Evolutionary conservation across 1,284 basidiomycete species (phyloP).

Genomic region (Xerocomus minutiporus): DNA sequence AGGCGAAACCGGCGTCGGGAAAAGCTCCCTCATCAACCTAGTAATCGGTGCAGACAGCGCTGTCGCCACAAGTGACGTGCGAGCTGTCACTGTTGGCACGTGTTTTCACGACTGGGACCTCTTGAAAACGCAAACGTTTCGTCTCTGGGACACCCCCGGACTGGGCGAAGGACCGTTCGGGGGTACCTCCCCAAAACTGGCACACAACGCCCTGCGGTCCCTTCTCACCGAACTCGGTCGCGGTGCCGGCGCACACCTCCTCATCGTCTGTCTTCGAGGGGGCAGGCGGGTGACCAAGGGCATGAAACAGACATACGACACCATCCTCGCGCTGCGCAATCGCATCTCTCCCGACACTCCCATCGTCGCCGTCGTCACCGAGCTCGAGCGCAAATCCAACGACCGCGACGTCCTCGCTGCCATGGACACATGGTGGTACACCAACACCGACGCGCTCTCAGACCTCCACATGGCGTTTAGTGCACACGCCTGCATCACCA

Average conservation of each 20-base stretch:
- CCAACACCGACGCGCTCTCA: constrained; percentile 11
- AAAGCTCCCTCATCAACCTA: constrained; percentile 26
- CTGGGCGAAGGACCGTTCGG: constrained; percentile 20
- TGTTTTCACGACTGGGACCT: constrained; percentile 24
- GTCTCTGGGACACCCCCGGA: constrained; percentile 31
- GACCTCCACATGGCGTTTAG: constrained; percentile 15
- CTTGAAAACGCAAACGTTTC: constrained; percentile 19
- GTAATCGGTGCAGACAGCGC: constrained; percentile 17
- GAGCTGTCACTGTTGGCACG: constrained; percentile 20
- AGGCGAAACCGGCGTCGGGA: constrained; percentile 25
- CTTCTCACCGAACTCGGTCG: constrained; percentile 26
- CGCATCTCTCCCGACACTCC: constrained; percentile 18
- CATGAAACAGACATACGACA: constrained; percentile 25
- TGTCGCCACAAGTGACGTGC: constrained; percentile 14
- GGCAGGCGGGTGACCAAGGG: constrained; percentile 17
- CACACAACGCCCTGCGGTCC: constrained; percentile 17
- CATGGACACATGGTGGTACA: constrained; percentile 26
- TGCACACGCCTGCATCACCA: constrained; percentile 22
- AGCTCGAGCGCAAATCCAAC: constrained; percentile 18
- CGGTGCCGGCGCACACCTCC: constrained; percentile 21
- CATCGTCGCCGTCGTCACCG: constrained; percentile 21
- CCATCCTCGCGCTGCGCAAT: constrained; percentile 13
- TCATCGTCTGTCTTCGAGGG: constrained; percentile 25
- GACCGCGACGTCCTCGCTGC: constrained; percentile 2
- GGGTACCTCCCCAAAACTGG: constrained; percentile 7